Conservation (phyloP, 306 rosid genomes). For the Calophaca sinica region DNA sequence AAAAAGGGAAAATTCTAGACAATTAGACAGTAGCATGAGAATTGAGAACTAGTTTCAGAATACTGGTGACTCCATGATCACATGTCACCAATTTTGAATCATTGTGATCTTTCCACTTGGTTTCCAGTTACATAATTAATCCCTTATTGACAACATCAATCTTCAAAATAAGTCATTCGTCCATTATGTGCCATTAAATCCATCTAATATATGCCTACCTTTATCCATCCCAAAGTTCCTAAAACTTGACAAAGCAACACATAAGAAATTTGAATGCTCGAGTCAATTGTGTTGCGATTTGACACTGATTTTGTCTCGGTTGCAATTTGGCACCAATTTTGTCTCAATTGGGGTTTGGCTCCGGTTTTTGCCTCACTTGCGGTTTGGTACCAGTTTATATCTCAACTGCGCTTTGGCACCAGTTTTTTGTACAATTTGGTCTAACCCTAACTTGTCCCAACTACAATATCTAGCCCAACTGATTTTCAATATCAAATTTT, state of each 20-base stretch:
- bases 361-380: no score
- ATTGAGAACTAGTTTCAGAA: constrained; percentile 7
- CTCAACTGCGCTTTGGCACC: no score
- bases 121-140: background rate
- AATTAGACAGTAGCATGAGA: constrained; percentile 39
- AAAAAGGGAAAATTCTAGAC: constrained; percentile 18
- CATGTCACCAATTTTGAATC: background rate
- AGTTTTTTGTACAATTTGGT: no score
- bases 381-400: no score
- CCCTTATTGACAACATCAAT: background rate
- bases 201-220: background rate
- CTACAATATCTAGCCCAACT: no score
- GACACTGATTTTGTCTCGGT: no score
- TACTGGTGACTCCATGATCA: background rate
- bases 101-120: background rate
- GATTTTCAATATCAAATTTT: no score
- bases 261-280: background rate
- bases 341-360: no score
- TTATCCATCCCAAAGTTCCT: background rate
- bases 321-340: no score
- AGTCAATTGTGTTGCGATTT: no score
- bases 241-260: constrained; percentile 1
- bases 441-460: no score
- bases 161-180: background rate
- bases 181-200: constrained; percentile 2